A percentile compares a stretch with the other conserved stretches of the same genome.
Evolutionary conservation across 2,329 filamentous ascomycete species (phyloP).

Genomic region (Beauveria medogensis): DNA sequence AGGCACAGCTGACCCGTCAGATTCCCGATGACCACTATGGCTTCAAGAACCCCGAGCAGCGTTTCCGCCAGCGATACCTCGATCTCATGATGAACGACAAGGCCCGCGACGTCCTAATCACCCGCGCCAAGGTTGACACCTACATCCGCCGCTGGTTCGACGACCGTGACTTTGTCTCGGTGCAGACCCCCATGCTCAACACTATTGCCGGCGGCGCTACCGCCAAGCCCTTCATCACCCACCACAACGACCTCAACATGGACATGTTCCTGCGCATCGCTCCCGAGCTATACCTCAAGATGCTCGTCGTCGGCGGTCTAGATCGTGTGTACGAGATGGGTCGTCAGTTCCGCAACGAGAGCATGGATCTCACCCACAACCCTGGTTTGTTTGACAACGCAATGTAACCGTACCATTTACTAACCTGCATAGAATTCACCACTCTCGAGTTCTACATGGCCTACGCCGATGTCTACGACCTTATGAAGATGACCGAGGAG

Average conservation of each 20-base stretch:
- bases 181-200: constrained; percentile 97
- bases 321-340: constrained; percentile 95
- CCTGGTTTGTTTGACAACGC: constrained; percentile 29
- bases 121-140: constrained; percentile 76
- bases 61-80: constrained; percentile 87
- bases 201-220: constrained; percentile 92
- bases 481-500: constrained; percentile 77
- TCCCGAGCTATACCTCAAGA: constrained; percentile 94
- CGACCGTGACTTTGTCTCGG: constrained; percentile 79
- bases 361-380: constrained; percentile 71
- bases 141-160: constrained; percentile 89
- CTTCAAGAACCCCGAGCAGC: constrained; percentile 90
- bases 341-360: constrained; percentile 91
- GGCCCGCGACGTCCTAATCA: constrained; percentile 75
- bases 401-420: neutral
- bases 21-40: constrained; percentile 81
- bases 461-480: constrained; percentile 83
- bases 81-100: constrained; percentile 95
- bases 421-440: constrained; percentile 66
- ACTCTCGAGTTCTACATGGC: constrained; percentile 97
- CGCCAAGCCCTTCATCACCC: constrained; percentile 84
- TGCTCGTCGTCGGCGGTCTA: constrained; percentile 86
- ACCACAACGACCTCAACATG: constrained; percentile 94
- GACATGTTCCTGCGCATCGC: constrained; percentile 92
- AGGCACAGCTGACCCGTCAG: constrained; percentile 10